Conservation (phyloP, 345 rosid genomes). For the rapeseed (Brassica napus) region Da-Ae NC_063435.1:12433501-12434000, state of each 20-base stretch:
- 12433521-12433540: neutral
- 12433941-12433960: slow-evolving; percentile 8
- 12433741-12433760: neutral
- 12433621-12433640: neutral
- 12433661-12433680: neutral
- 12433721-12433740: neutral
- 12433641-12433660: neutral
- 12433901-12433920: neutral
- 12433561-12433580: neutral
- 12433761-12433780: neutral
- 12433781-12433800: neutral
- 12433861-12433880: neutral
- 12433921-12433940: neutral
- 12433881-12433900: no score
- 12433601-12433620: neutral
- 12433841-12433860: neutral
- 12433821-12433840: neutral
- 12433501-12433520: neutral
- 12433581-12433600: neutral
- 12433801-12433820: neutral
- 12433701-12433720: neutral
- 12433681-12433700: neutral
- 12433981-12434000: slow-evolving; percentile 11
- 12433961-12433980: slow-evolving; percentile 16
- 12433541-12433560: neutral